These are phyloP conservation scores for Tirmania nivea DNA, from an alignment of 495 filamentous ascomycete species.

Conservation along the genomic window DNA sequence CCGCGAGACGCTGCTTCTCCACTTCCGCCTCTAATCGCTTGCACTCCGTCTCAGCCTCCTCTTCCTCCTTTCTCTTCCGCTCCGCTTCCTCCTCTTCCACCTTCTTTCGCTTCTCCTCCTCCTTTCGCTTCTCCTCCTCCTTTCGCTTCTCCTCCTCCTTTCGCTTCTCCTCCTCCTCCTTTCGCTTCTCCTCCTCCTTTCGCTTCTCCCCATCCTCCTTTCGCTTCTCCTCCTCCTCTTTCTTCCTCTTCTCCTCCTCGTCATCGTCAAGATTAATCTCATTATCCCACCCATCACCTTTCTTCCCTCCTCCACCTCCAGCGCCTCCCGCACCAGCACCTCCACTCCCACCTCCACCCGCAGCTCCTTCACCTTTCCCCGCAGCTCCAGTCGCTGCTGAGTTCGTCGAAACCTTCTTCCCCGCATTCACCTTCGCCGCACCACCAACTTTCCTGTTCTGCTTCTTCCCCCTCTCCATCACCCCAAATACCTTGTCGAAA, in stretches of 20 bases:
- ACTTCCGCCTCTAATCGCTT: background rate
- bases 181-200: background rate
- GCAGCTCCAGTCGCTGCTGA: background rate
- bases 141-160: background rate
- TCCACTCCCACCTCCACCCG: background rate
- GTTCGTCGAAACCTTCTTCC: background rate
- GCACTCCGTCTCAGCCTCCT: background rate
- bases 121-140: background rate
- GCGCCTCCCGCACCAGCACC: background rate
- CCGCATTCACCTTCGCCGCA: background rate
- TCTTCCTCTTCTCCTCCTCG: background rate
- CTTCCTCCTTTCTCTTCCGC: background rate
- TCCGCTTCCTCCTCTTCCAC: background rate
- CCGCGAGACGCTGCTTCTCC: too few relatives aligned
- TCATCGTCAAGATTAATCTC: background rate
- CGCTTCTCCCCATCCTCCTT: background rate
- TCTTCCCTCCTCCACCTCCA: background rate
- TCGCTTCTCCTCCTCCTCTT: background rate
- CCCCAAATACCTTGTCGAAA: background rate
- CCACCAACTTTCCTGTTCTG: background rate
- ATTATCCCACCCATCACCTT: background rate
- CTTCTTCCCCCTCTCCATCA: background rate
- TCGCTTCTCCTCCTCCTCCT: background rate
- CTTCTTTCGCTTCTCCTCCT: background rate
- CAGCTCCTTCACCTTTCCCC: background rate